Base-by-base conservation (phyloP, 2,329 filamentous ascomycete genomes). In the Alternaria triticina region DNA sequence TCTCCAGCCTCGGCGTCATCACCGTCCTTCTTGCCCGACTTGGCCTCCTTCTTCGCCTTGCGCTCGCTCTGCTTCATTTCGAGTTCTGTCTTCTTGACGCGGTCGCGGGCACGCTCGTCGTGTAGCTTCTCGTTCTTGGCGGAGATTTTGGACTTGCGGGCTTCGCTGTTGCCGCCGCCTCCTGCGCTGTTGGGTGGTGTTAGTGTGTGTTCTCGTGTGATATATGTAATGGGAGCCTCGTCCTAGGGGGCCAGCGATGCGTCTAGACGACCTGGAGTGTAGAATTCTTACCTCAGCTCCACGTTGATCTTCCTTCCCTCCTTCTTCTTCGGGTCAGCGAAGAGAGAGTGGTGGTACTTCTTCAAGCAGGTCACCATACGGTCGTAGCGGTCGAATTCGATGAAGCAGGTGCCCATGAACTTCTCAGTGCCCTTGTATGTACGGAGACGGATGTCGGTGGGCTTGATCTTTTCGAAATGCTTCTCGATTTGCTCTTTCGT, bases 291-390 rank as follows among this genome's bases (percentile, higher is more conserved):
- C 87, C 94, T 97, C 70, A 98, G 82, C 82, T 97, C 95, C 25
- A 97, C 92, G 77, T 97, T 97, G 74, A 98, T 96, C 81, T 90
- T 91, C 72, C 95, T 86, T 55, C 89, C 82, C 15, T 60, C 60
- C 83, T 80, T 89, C 84, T 77, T 83, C 73, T 82, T 83, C 40
- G 83, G 83, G 57, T 86, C 85, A 62, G 88, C 83, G 77, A 97
- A 96, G 67, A 86, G 86, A 63, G 89, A 91, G 82, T 97, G 94
- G 82, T 98, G 94, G 82, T 95, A 95, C 68, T 93, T 89, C 80
- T 94, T 92, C 64, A 98, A 85, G 76, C 93, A 97, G 30, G 93
- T 96, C 85, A 96, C 92, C 93, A 97, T 96, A 77, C 91, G 89
- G 81, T 94, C 91, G 82, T 90, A 96, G 70, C 89, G 87, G 68